These are phyloP conservation scores for Cymodocea nodosa DNA, from an alignment of 116 monocot genomes.

Conservation along the genomic window DNA sequence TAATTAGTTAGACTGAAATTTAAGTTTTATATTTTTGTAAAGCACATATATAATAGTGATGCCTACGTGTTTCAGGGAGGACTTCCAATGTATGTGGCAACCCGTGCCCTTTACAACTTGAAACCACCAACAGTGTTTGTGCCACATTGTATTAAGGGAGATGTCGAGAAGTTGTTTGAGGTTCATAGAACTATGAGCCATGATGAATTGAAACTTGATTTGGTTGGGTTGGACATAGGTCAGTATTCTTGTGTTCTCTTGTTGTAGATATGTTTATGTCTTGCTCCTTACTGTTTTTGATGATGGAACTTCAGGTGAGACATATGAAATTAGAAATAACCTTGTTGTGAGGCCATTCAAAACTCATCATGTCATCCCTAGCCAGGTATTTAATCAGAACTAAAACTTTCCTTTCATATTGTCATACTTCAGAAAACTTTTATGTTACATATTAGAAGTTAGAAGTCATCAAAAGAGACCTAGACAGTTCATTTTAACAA, in stretches of 20 bases:
- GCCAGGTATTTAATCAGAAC: slow-evolving; percentile 46
- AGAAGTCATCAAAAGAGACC: too few relatives aligned
- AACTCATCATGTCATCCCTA: slow-evolving; percentile 90
- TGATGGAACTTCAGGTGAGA: slow-evolving; percentile 50
- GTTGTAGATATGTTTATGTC: not conserved
- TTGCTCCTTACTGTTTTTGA: not conserved
- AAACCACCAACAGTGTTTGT: slow-evolving; percentile 94
- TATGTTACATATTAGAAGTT: too few relatives aligned
- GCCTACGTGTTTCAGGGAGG: slow-evolving; percentile 44
- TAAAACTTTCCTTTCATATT: too few relatives aligned
- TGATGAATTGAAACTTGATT: slow-evolving; percentile 65
- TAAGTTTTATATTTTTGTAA: not conserved
- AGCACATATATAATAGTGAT: not conserved
- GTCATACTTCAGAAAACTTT: too few relatives aligned
- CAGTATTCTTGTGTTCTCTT: slow-evolving; percentile 8
- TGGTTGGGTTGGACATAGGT: slow-evolving; percentile 89
- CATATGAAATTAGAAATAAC: slow-evolving; percentile 91
- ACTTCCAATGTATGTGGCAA: slow-evolving; percentile 94
- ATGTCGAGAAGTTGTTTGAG: slow-evolving; percentile 78
- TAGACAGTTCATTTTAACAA: too few relatives aligned
- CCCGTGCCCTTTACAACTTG: slow-evolving; percentile 71
- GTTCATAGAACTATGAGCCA: slow-evolving; percentile 77
- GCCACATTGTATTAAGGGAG: slow-evolving; percentile 70
- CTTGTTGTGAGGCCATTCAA: slow-evolving; percentile 93
- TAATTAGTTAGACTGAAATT: not conserved